Conservation (phyloP, 371 early-diverging fungal genomes). For the Phascolomyces articulosus region DNA sequence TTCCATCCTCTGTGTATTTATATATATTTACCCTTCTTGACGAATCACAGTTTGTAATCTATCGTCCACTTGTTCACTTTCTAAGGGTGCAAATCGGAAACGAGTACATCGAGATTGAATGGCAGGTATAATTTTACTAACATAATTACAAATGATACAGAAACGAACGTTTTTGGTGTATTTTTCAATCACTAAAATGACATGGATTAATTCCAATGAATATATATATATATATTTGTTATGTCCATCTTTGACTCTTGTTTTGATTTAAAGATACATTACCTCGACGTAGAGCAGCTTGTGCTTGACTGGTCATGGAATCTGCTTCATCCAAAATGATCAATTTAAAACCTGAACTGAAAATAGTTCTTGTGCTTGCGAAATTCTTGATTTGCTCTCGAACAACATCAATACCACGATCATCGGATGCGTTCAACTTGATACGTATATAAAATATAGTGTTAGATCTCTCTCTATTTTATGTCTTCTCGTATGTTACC, state of each 20-base stretch:
- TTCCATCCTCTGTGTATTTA: neutral
- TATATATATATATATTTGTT: too few species aligned
- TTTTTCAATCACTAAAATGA: constrained; percentile 89
- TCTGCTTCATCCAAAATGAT: constrained; percentile 99
- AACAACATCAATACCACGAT: constrained; percentile 99
- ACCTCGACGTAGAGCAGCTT: constrained; percentile 95
- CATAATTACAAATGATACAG: constrained; percentile 98
- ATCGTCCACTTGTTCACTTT: constrained; percentile 70
- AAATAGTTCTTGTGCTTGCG: constrained; percentile 89
- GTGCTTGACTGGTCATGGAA: constrained; percentile 97
- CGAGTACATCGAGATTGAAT: constrained; percentile 98
- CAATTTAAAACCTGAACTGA: constrained; percentile 84
- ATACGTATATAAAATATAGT: neutral
- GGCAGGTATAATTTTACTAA: constrained; percentile 98
- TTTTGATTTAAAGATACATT: neutral
- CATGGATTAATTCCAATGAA: too few species aligned
- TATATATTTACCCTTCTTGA: constrained; percentile 63
- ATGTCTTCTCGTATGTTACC: too few species aligned
- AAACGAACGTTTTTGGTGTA: constrained; percentile 97
- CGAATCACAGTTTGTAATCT: constrained; percentile 79
- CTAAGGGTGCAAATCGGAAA: constrained; percentile 96
- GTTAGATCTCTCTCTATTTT: neutral
- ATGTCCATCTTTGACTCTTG: neutral
- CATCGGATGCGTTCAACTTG: constrained; percentile 98
- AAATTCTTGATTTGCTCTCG: constrained; percentile 98